Evolutionary conservation across 2,329 filamentous ascomycete species (phyloP), one percentile per base, ranked within the genome.

Genomic region (Aureobasidium sp.): DNA sequence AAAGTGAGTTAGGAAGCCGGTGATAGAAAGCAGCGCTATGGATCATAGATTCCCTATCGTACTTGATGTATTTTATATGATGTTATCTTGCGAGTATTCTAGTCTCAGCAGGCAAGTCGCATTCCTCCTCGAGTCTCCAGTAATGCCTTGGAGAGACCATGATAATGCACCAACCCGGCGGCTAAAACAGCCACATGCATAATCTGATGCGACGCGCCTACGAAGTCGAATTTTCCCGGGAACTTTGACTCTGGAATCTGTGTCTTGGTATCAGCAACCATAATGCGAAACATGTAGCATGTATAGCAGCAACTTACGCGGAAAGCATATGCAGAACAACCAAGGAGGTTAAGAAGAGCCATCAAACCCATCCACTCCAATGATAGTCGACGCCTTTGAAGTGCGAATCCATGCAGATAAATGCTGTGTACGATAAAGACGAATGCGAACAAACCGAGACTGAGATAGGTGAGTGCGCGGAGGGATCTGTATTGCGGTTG

Each of bases 201-300:
- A 42, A 71, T 63, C 54, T 71, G 69, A 56, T 71, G 69, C 31
- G 67, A 69, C 16, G 65, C 63, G 27, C 69, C 69, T 4, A 71
- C 36, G 16, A 69, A 66, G 36, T 71, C 69, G 38, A 67, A 71
- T 8, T 64, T 62, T 27, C 60, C 45, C 15, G 69, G 66, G 29
- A 38, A 69, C 55, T 54, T 64, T 1, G 38, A 29, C 23, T 70
- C 69, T 18, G 68, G 69, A 36, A 68, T 43, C 69, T 69, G 29
- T 42, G 4, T 15, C 9, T 13, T 8, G 13, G 23, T 58, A 11
- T 25, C 31, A 20, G 29, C 15, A 40, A 15, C n/a, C 3, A 11
- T 3, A 7, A 8, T 18, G 53, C n/a, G n/a, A 25, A 5, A 31
- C 1, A 43, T 13, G 10, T 31, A 8, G 13, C 9, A 23, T 4